These are phyloP conservation scores for Russula lepida DNA, from an alignment of 768 basidiomycete genomes.

Conservation along the genomic window DNA sequence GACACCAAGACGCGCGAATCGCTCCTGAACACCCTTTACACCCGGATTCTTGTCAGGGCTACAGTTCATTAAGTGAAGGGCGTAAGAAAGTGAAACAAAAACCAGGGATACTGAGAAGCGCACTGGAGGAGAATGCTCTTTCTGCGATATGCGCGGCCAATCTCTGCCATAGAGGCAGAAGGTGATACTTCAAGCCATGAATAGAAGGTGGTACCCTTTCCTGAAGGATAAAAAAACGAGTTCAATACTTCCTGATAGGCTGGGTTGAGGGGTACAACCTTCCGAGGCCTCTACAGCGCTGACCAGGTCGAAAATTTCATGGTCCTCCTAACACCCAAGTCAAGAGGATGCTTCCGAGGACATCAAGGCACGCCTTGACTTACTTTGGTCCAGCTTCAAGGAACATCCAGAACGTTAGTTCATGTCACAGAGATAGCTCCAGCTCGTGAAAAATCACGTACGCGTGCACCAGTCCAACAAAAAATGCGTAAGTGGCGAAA, in stretches of 20 bases:
- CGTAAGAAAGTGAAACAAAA: neutral
- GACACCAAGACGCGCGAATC: slow-evolving; percentile 87
- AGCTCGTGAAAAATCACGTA: slow-evolving; percentile 32
- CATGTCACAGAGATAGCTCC: neutral
- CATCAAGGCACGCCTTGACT: neutral
- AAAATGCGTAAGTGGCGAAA: slow-evolving; percentile 41
- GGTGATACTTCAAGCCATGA: slow-evolving; percentile 80
- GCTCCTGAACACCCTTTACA: slow-evolving; percentile 72
- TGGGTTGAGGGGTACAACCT: slow-evolving; percentile 35
- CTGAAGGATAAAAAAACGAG: slow-evolving; percentile 27
- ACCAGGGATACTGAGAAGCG: slow-evolving; percentile 27
- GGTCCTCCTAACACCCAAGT: slow-evolving; percentile 56
- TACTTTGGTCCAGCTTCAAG: slow-evolving; percentile 64
- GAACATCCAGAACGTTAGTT: slow-evolving; percentile 2
- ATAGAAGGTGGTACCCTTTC: slow-evolving; percentile 92
- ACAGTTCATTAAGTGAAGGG: neutral
- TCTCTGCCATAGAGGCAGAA: slow-evolving; percentile 65
- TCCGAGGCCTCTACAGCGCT: slow-evolving; percentile 71
- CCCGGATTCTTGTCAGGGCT: slow-evolving; percentile 96
- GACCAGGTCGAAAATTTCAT: slow-evolving; percentile 95
- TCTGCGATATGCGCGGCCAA: slow-evolving; percentile 85
- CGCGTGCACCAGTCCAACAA: slow-evolving; percentile 50
- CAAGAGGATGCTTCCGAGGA: neutral
- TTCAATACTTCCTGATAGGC: neutral
- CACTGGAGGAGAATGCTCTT: slow-evolving; percentile 87